phyloP scores from a whole-genome alignment of 805 yeast genomes.

The Starmera caribaea region DNA sequence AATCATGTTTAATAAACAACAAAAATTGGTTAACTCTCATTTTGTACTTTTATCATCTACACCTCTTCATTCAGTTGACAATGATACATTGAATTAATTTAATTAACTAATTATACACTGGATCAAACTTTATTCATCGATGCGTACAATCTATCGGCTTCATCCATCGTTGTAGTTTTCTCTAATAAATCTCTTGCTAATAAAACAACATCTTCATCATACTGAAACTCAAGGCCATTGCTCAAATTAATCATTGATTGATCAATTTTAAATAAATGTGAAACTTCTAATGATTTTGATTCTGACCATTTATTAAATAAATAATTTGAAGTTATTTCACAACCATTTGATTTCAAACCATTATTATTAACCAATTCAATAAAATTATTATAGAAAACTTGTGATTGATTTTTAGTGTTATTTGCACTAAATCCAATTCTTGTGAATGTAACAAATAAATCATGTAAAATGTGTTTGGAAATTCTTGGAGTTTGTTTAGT shows the following conservation, averaged over 20 bases:
- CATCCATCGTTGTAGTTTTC: constrained; percentile 61
- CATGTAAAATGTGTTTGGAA: constrained; percentile 27
- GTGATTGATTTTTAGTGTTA: constrained; percentile 29
- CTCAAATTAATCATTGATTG: constrained; percentile 34
- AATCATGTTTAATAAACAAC: constrained; percentile 2
- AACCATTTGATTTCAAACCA: constrained; percentile 5
- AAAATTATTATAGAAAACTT: constrained; percentile 26
- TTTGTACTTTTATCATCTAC: background rate
- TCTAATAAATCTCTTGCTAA: constrained; percentile 64
- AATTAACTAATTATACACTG: no score
- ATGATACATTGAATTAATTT: no score
- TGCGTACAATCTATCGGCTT: constrained; percentile 63
- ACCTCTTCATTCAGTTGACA: no score
- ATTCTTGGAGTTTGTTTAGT: constrained; percentile 8
- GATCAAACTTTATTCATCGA: constrained; percentile 42
- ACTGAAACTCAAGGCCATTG: constrained; percentile 55
- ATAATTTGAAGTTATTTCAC: constrained; percentile 11
- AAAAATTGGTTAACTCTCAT: background rate
- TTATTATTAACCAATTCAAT: constrained; percentile 20
- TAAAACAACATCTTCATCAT: constrained; percentile 54
- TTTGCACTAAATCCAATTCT: constrained; percentile 42
- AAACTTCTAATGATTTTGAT: constrained; percentile 26
- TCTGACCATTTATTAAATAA: constrained; percentile 38
- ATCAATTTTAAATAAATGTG: constrained; percentile 21
- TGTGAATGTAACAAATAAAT: constrained; percentile 40